A percentile compares a stretch with the other conserved stretches of the same genome.
Conservation (phyloP, 73 alveolate genomes). For the Effrenium voratum region DNA sequence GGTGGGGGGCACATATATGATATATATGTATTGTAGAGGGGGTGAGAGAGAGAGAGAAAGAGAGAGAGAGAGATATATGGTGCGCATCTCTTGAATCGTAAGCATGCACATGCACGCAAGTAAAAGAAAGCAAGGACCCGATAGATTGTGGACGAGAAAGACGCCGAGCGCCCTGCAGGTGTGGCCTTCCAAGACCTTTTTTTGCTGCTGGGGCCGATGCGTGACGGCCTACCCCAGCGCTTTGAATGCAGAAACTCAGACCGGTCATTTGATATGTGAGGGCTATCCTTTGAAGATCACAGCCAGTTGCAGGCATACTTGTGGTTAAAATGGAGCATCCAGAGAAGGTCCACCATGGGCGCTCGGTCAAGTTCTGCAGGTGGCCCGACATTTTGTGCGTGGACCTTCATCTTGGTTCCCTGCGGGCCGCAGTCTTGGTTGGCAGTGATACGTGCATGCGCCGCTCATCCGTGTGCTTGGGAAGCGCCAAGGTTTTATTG, state of each 20-base stretch:
- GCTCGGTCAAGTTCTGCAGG: too few relatives aligned
- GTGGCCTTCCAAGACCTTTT: constrained; percentile 67
- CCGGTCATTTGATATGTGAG: too few relatives aligned
- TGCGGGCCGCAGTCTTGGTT: constrained; percentile 18
- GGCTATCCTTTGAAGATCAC: too few relatives aligned
- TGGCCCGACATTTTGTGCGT: constrained; percentile 73
- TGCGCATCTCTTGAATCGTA: too few relatives aligned
- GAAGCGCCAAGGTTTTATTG: constrained; percentile 16
- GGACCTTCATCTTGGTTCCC: constrained; percentile 74
- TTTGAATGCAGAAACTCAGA: too few relatives aligned
- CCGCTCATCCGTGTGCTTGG: background rate
- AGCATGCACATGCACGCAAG: background rate
- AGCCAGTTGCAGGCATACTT: background rate
- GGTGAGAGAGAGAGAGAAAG: too few relatives aligned
- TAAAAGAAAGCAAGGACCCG: background rate
- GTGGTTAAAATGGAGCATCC: background rate
- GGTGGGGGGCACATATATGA: too few relatives aligned
- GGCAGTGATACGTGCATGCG: background rate
- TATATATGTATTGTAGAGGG: too few relatives aligned
- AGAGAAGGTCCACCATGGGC: background rate
- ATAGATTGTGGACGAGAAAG: background rate
- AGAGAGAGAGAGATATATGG: too few relatives aligned
- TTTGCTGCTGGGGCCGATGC: constrained; percentile 51
- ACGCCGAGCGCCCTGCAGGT: background rate
- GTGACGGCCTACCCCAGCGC: constrained; percentile 39